Conservation (phyloP, 192 early-diverging fungal species). For the Podila clonocystis region DNA sequence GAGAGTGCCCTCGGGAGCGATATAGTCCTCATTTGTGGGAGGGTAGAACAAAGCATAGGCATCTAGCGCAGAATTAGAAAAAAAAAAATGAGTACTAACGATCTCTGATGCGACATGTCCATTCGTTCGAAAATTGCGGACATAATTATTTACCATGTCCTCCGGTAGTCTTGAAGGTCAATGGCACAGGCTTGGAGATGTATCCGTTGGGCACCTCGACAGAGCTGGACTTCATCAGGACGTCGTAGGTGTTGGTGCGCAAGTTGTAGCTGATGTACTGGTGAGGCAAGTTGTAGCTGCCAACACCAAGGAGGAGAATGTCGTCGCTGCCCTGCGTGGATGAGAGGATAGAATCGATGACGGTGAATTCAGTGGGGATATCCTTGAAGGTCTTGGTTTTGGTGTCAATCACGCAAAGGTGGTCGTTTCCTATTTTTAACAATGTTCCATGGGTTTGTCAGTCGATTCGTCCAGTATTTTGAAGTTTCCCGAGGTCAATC, state of each 20-base stretch:
- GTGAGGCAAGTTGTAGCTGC: slow-evolving; percentile 32
- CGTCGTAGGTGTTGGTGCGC: slow-evolving; percentile 30
- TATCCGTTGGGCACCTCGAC: slow-evolving; percentile 50
- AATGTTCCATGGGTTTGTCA: neutral
- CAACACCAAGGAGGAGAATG: slow-evolving; percentile 29
- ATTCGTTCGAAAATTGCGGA: neutral
- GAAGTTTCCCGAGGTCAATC: neutral
- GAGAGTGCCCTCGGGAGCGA: slow-evolving; percentile 57
- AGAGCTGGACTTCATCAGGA: slow-evolving; percentile 38
- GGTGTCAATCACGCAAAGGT: slow-evolving; percentile 30
- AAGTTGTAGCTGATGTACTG: slow-evolving; percentile 38
- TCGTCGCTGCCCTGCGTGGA: slow-evolving; percentile 28
- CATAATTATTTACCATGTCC: slow-evolving; percentile 16
- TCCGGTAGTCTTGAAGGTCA: slow-evolving; percentile 70
- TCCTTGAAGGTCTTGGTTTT: slow-evolving; percentile 35
- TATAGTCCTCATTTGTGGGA: slow-evolving; percentile 69
- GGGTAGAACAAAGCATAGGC: slow-evolving; percentile 71
- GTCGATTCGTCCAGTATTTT: neutral
- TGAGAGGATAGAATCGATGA: slow-evolving; percentile 24
- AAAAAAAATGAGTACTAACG: neutral
- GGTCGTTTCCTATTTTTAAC: slow-evolving; percentile 8
- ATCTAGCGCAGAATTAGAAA: slow-evolving; percentile 13
- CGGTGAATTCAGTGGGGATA: slow-evolving; percentile 33
- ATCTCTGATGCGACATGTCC: neutral
- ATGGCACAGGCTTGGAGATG: slow-evolving; percentile 70